Evolutionary conservation across 2,329 filamentous ascomycete species (phyloP).

Genomic region (Colletotrichum somersetense): DNA sequence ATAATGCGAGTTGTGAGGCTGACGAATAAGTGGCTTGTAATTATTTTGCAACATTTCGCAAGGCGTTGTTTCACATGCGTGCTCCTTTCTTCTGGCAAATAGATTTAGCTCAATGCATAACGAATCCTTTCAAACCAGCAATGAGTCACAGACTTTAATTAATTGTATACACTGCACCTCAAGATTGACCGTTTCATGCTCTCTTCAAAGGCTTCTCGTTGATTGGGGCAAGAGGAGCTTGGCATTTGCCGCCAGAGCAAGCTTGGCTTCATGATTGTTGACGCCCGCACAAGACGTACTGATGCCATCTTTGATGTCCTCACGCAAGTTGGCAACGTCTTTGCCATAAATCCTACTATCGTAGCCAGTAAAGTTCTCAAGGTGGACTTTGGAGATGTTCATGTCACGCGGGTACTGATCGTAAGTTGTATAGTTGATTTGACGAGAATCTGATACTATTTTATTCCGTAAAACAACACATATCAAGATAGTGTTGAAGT

Average conservation of each 20-base stretch:
- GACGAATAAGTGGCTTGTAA: not conserved
- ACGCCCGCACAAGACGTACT: conserved; percentile 49
- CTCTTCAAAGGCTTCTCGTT: conserved; percentile 25
- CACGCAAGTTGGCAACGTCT: conserved; percentile 68
- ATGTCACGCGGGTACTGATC: too few relatives aligned
- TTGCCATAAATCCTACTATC: conserved; percentile 68
- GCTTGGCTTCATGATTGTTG: conserved; percentile 32
- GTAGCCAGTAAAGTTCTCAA: conserved; percentile 44
- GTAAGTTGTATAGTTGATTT: too few relatives aligned
- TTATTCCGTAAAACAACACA: too few relatives aligned
- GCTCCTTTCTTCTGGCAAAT: not conserved
- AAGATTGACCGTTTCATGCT: too few relatives aligned
- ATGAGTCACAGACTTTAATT: not conserved
- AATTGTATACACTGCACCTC: too few relatives aligned
- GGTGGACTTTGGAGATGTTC: too few relatives aligned
- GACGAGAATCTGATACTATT: too few relatives aligned
- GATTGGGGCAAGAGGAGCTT: conserved; percentile 29
- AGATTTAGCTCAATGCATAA: not conserved
- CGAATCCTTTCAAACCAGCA: not conserved
- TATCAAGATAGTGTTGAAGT: too few relatives aligned
- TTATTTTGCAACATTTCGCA: not conserved
- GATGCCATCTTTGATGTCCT: conserved; percentile 57
- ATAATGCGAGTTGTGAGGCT: not conserved
- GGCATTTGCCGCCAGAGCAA: conserved; percentile 33
- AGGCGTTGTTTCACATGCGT: not conserved